Conservation (phyloP, 2,329 filamentous ascomycete species). For the Microcyclospora tardicrescens region DNA sequence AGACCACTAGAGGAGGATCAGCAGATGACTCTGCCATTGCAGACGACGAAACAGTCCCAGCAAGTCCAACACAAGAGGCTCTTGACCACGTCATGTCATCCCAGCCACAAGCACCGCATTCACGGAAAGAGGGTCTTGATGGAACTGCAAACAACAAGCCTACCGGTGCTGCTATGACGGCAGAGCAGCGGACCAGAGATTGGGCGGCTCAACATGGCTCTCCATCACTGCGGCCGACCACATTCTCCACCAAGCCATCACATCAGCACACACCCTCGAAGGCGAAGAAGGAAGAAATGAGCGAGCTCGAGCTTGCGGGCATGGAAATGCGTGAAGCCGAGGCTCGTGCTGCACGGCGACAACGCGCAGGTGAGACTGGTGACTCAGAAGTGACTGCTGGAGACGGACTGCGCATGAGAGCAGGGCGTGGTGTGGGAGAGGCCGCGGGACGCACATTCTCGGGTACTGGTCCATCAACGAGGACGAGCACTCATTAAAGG, state of each 20-base stretch:
- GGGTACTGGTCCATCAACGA: too few species aligned
- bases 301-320: slow-evolving; percentile 21
- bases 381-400: too few species aligned
- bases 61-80: neutral
- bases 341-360: slow-evolving; percentile 13
- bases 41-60: slow-evolving; percentile 1
- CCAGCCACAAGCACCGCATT: neutral
- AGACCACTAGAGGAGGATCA: slow-evolving; percentile 64
- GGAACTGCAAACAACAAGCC: slow-evolving; percentile 1
- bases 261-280: slow-evolving; percentile 1
- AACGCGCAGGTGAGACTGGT: too few species aligned
- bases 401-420: too few species aligned
- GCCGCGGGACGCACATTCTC: too few species aligned
- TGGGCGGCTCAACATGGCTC: slow-evolving; percentile 20
- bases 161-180: slow-evolving; percentile 13
- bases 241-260: slow-evolving; percentile 2
- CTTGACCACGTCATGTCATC: slow-evolving; percentile 3
- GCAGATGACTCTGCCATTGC: slow-evolving; percentile 27
- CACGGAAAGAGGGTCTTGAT: neutral
- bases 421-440: too few species aligned
- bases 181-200: slow-evolving; percentile 23
- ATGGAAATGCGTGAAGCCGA: slow-evolving; percentile 23
- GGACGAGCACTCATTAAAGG: too few species aligned
- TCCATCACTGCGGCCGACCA: slow-evolving; percentile 1
- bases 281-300: slow-evolving; percentile 17